Conservation (phyloP, 768 basidiomycete species). For the Lyophyllum semitale region DNA sequence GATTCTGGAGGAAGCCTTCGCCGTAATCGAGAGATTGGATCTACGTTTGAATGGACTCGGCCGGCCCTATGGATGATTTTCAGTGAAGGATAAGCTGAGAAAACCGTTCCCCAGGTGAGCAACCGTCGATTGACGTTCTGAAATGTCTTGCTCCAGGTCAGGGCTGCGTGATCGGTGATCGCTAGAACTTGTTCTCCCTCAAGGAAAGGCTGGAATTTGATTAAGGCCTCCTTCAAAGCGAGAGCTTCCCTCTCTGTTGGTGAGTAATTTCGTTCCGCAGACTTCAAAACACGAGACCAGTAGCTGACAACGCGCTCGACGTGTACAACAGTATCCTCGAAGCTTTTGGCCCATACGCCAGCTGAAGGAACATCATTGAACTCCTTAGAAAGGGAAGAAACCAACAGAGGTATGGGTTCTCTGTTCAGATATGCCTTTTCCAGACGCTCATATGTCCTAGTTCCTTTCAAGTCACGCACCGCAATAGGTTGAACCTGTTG, state of each 20-base stretch:
- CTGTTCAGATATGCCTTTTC: conserved; percentile 17
- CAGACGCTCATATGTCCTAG: conserved; percentile 25
- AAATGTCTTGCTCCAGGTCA: conserved; percentile 38
- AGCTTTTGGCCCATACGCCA: conserved; percentile 21
- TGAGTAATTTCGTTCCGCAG: conserved; percentile 33
- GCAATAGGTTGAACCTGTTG: conserved; percentile 33
- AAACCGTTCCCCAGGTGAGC: conserved; percentile 35
- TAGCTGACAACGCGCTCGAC: conserved; percentile 31
- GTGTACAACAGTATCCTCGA: conserved; percentile 32
- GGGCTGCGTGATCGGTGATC: conserved; percentile 32
- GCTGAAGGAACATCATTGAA: conserved; percentile 14
- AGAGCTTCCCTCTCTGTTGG: too few relatives aligned
- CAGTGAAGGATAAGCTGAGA: conserved; percentile 35
- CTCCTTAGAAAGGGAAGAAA: conserved; percentile 20
- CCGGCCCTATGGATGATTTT: conserved; percentile 40
- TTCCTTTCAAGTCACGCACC: conserved; percentile 28
- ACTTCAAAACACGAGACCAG: conserved; percentile 31
- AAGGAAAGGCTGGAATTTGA: too few relatives aligned
- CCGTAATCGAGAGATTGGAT: conserved; percentile 37
- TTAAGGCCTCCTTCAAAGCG: too few relatives aligned
- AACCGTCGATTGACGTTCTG: conserved; percentile 39
- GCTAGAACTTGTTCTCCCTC: conserved; percentile 33
- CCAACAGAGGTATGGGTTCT: conserved; percentile 23
- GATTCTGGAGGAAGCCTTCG: conserved; percentile 11
- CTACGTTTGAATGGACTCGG: conserved; percentile 39